Base-by-base conservation (phyloP, 1,139 yeast genomes). In the Geotrichum siamense region DNA sequence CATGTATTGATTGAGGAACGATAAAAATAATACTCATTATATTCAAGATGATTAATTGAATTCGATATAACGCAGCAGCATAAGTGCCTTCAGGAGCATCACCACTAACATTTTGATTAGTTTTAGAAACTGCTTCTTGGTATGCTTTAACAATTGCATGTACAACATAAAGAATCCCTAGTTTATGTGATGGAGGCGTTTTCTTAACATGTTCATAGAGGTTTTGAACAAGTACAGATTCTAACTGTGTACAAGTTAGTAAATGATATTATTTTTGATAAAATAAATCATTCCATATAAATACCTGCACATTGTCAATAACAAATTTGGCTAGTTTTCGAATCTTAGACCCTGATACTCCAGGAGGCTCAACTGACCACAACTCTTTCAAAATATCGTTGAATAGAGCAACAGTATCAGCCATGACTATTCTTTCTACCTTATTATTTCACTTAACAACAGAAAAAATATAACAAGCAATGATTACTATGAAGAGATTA, bases 341-440 rank as follows among this genome's bases (percentile, higher is more conserved):
- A 62, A 91, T 91, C 67, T 96, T 87, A 48, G 95, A 79, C 33
- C 97, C 97, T 28, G 96, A 87, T 47, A 91, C 94, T 49, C 98
- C 97, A 19, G 93, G 93, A 22, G 96, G 80, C 65, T 85, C 86
- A 53, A 85, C 71, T 19, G 77, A 71, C 50, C 81, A 75, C 52
- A 89, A 72, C 60, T 89, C 93, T 55, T 78, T 78, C 57, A 89
- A 71, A 49, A 81, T 74, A 50, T 70, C 65, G 63, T 81, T 83
- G 64, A 85, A 84, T 55, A 79, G 79, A 61, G 79, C 80, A 55
- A 71, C 61, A 15, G 51, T 38, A 28, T 47, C 49, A 21, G 37
- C 19, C 37, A 33, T 33, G 16, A 21, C 21, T 33, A 30, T 8
- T 28, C n/a, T n/a, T n/a, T n/a, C n/a, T n/a, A n/a, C n/a, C n/a